Conservation (phyloP, 2,329 filamentous ascomycete genomes). For the Didymella pinodella region DNA sequence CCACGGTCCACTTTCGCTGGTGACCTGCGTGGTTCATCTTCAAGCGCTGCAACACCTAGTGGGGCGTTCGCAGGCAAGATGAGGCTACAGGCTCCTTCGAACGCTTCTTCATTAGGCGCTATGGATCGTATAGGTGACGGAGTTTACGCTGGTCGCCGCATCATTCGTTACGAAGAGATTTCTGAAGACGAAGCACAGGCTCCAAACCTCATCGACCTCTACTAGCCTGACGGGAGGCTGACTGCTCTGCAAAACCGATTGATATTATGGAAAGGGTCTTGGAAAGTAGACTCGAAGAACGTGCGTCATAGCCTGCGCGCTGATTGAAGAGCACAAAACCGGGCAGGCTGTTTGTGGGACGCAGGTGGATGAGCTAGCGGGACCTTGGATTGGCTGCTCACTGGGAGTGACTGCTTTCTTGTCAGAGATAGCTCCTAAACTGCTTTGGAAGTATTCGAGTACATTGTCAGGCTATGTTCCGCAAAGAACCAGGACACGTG, state of each 20-base stretch:
- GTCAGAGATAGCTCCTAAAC: neutral
- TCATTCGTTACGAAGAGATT: constrained; percentile 7
- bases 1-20: constrained; percentile 9
- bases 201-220: constrained; percentile 28
- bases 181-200: constrained; percentile 4
- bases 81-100: neutral
- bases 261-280: neutral
- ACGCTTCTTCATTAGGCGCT: neutral
- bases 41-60: neutral
- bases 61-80: neutral
- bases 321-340: neutral
- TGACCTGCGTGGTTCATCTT: constrained; percentile 5
- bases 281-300: neutral
- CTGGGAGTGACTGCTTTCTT: neutral
- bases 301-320: neutral
- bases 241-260: neutral
- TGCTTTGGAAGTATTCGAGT: too few species aligned
- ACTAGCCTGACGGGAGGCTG: neutral
- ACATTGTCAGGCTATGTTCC: too few species aligned
- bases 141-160: constrained; percentile 4
- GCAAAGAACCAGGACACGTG: neutral
- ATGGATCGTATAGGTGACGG: neutral
- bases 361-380: neutral
- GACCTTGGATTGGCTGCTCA: neutral
- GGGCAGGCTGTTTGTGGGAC: neutral